Evolutionary conservation across 495 filamentous ascomycete genomes (phyloP).

Genomic region (Echria macrotheca): DNA sequence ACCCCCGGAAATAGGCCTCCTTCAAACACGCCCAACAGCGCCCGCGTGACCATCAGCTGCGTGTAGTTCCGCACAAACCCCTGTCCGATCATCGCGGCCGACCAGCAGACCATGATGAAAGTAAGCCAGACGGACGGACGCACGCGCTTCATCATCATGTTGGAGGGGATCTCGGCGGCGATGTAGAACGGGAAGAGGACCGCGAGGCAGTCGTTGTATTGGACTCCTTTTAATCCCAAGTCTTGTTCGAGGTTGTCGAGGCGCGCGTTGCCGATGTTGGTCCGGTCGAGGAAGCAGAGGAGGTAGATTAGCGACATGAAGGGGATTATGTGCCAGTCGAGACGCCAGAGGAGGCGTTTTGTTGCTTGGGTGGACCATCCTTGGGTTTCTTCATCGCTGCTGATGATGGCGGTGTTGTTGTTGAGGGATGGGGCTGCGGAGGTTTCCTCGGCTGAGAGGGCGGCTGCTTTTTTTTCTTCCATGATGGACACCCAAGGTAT

Average conservation of each 20-base stretch:
- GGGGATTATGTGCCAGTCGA: slow-evolving; percentile 45
- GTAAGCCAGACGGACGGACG: slow-evolving; percentile 53
- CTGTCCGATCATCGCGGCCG: slow-evolving; percentile 50
- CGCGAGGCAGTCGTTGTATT: slow-evolving; percentile 60
- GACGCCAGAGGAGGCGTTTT: slow-evolving; percentile 40
- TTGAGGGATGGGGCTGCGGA: slow-evolving; percentile 12
- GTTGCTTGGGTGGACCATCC: slow-evolving; percentile 12
- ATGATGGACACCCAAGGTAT: no score
- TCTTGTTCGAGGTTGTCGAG: slow-evolving; percentile 54
- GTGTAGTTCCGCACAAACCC: slow-evolving; percentile 50
- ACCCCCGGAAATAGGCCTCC: slow-evolving; percentile 62
- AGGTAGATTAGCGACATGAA: slow-evolving; percentile 46
- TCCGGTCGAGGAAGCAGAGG: slow-evolving; percentile 51
- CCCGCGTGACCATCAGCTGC: slow-evolving; percentile 53
- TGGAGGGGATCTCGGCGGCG: slow-evolving; percentile 59
- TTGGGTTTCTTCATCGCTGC: slow-evolving; percentile 4
- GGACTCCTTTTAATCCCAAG: slow-evolving; percentile 48
- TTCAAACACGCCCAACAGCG: slow-evolving; percentile 60
- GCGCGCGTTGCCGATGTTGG: slow-evolving; percentile 72
- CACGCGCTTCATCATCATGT: slow-evolving; percentile 58
- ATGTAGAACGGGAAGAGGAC: slow-evolving; percentile 60
- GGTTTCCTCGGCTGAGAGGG: slow-evolving; percentile 3
- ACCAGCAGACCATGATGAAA: slow-evolving; percentile 48
- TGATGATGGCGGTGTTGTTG: no score
- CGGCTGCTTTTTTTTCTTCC: slow-evolving; percentile 9